Evolutionary conservation across 2,329 filamentous ascomycete genomes (phyloP), one percentile per base, ranked within the genome.

Genomic region (Ceratocystis eucalypticola): DNA sequence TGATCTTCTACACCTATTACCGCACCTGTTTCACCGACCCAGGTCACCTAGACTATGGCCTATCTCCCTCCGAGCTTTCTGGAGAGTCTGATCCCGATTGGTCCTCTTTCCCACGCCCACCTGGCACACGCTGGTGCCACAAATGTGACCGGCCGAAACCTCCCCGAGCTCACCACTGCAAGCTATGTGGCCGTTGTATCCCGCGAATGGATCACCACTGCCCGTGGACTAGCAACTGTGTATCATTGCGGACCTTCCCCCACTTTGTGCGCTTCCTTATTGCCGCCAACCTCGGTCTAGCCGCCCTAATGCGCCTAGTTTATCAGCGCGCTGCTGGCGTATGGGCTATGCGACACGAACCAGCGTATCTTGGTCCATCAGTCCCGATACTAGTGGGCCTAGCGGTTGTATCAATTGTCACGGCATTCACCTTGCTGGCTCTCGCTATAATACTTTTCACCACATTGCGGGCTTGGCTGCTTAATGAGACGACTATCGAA

Each of bases 161-260:
- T 1, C 84, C 87, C 0, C 80, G 90, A 69, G 84, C 89, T 1
- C 90, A 94, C 78, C 90, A 95, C 78, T 95, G 90, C 77, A 86
- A 85, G 69, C 82, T 83, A 70, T 95, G 89, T 76, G 79, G 79
- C 69, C 84, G 86, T 71, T 91, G 88, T 74, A 83, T 91, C 62
- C 87, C 88, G 46, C 88, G 85, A 75, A 92, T 92, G 88, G 88
- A 92, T 76, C 88, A 91, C 76, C 89, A 95, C 77, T 94, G 89
- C 73, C 88, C 89, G 2, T 94, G 89, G 89, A 93, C 88, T 2
- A 79, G 77, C 68, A 93, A 92, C 76, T 95, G 90, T 77, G 88
- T 94, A 65, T 91, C 88, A 12, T 83, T 91, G 74, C 86, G 85
- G 68, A 92, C 88, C 0, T 89, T 91, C 71, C 89, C 90, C 6